A percentile compares a stretch with the other conserved stretches of the same genome.
Conservation (phyloP, 2,329 filamentous ascomycete species). For the Colletotrichum lini region DNA sequence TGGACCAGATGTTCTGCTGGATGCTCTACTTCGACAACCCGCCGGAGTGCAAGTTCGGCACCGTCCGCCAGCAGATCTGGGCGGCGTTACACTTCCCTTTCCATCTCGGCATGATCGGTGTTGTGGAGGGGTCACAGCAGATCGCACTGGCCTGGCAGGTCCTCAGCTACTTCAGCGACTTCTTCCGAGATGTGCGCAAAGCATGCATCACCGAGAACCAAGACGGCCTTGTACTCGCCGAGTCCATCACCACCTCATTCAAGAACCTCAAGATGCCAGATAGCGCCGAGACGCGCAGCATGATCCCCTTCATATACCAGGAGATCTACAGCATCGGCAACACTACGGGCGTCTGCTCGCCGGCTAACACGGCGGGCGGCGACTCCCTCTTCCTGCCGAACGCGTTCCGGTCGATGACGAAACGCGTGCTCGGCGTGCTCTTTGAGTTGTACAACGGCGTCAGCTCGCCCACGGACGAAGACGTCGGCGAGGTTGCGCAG, state of each 20-base stretch:
- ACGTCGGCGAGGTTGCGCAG: slow-evolving; percentile 18
- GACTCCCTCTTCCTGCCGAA: slow-evolving; percentile 17
- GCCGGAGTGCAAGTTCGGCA: slow-evolving; percentile 64
- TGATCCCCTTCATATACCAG: slow-evolving; percentile 21
- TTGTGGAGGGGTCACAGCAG: slow-evolving; percentile 68
- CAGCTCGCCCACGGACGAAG: neutral
- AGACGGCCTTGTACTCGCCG: slow-evolving; percentile 25
- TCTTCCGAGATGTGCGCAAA: slow-evolving; percentile 19
- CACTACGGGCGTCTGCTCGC: slow-evolving; percentile 22
- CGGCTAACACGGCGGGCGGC: neutral
- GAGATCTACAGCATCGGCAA: slow-evolving; percentile 36
- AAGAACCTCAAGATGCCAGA: slow-evolving; percentile 31
- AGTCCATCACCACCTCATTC: slow-evolving; percentile 11
- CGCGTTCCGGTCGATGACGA: slow-evolving; percentile 10
- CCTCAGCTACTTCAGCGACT: slow-evolving; percentile 27
- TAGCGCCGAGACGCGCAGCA: slow-evolving; percentile 20
- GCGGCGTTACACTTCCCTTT: slow-evolving; percentile 68
- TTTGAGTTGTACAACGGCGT: slow-evolving; percentile 35
- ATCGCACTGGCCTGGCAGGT: slow-evolving; percentile 48
- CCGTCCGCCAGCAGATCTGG: slow-evolving; percentile 67
- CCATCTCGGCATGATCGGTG: slow-evolving; percentile 68
- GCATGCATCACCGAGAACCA: slow-evolving; percentile 25
- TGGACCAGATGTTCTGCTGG: slow-evolving; percentile 58
- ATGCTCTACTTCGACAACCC: slow-evolving; percentile 71
- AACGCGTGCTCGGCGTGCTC: slow-evolving; percentile 23